Percentiles rank a stretch among this genome's conserved stretches.
Conservation (phyloP, 2,329 filamentous ascomycete species). For the Nemania bipapillata region DNA sequence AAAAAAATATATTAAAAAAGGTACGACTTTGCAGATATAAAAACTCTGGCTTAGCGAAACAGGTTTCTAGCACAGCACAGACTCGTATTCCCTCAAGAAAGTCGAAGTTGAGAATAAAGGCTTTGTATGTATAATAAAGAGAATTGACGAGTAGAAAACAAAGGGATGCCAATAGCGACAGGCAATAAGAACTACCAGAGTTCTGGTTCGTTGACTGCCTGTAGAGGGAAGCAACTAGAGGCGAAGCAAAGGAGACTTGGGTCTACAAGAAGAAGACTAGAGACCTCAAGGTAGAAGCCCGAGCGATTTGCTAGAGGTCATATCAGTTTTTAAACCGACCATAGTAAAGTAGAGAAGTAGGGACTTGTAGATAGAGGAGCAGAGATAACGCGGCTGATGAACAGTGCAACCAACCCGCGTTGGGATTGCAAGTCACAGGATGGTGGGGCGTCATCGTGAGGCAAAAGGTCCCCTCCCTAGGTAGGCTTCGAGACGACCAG, state of each 20-base stretch:
- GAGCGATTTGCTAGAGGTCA: slow-evolving; percentile 25
- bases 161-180: not conserved
- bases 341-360: no score
- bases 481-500: slow-evolving; percentile 30
- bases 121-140: slow-evolving; percentile 2
- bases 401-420: slow-evolving; percentile 33
- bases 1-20: not conserved
- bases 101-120: not conserved
- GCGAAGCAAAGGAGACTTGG: slow-evolving; percentile 45
- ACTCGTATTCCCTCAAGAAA: not conserved
- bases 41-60: slow-evolving; percentile 9
- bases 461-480: slow-evolving; percentile 17
- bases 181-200: slow-evolving; percentile 49
- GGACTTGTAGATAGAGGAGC: not conserved
- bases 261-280: slow-evolving; percentile 48
- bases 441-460: slow-evolving; percentile 43
- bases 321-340: slow-evolving; percentile 36
- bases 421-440: slow-evolving; percentile 40
- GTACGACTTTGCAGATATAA: not conserved
- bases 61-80: not conserved
- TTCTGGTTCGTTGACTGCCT: slow-evolving; percentile 54
- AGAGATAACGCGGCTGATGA: slow-evolving; percentile 36
- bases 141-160: not conserved
- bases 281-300: slow-evolving; percentile 42
- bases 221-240: slow-evolving; percentile 6